Percentiles rank a stretch among this genome's conserved stretches.
Evolutionary conservation across 225 moss, liverwort and hornwort species (phyloP).

Genomic region (Neckera pumila): DNA sequence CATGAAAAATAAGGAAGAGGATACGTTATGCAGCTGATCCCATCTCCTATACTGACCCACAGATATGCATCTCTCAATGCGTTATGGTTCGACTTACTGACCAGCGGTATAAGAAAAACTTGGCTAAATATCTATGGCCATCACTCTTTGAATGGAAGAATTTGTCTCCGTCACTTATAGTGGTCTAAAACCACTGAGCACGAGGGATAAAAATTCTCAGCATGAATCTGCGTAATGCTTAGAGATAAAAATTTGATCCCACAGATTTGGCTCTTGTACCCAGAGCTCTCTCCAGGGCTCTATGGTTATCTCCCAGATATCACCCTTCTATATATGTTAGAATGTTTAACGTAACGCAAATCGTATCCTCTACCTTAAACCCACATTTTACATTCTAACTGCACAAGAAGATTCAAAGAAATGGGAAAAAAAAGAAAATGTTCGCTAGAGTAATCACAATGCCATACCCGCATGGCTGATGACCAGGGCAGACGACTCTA

Average conservation of each 20-base stretch:
- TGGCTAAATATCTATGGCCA: not conserved
- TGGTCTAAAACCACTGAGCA: not conserved
- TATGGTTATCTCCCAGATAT: not conserved
- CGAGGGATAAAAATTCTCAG: not conserved
- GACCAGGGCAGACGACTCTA: conserved; percentile 62
- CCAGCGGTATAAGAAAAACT: not conserved
- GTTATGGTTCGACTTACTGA: not conserved
- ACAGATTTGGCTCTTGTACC: not conserved
- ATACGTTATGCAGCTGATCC: not conserved
- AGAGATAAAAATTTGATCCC: not conserved
- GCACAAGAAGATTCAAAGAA: not conserved
- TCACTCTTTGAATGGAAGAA: not conserved
- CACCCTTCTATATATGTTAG: not conserved
- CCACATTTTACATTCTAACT: not conserved
- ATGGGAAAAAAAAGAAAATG: not conserved
- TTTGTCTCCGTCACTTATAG: not conserved
- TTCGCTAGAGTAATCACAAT: not conserved
- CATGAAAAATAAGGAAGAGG: not conserved
- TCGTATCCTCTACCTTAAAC: not conserved
- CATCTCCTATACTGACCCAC: not conserved
- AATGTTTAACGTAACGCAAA: not conserved
- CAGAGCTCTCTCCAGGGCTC: not conserved
- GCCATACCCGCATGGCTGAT: conserved; percentile 83
- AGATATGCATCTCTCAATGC: not conserved
- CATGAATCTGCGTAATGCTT: not conserved